A percentile compares a stretch with the other conserved stretches of the same genome.
These are phyloP conservation scores for Moniliophthora roreri DNA, from an alignment of 1,284 basidiomycete genomes.

Conservation along the genomic window DNA sequence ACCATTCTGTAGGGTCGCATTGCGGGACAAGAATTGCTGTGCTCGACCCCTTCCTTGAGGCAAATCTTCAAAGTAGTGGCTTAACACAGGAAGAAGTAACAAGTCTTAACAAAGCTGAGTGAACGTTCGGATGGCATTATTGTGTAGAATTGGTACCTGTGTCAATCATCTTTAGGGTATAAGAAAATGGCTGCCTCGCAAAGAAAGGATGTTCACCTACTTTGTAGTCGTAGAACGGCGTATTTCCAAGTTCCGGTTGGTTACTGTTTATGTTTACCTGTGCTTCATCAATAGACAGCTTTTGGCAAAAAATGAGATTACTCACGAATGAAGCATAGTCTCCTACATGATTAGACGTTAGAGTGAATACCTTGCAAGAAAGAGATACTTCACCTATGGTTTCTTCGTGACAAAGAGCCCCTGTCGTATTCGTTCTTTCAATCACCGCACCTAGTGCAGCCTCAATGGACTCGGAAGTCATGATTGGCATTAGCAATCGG, in stretches of 20 bases:
- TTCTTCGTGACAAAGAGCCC: constrained; percentile 28
- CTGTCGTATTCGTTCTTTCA: constrained; percentile 26
- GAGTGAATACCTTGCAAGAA: no score
- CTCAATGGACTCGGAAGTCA: constrained; percentile 25
- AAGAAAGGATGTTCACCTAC: constrained; percentile 10
- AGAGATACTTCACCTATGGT: constrained; percentile 11
- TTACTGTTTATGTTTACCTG: constrained; percentile 25
- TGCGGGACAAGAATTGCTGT: constrained; percentile 19
- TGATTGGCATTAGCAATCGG: constrained; percentile 26
- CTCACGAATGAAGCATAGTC: constrained; percentile 28
- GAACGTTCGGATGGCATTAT: constrained; percentile 10
- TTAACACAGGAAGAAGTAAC: constrained; percentile 31
- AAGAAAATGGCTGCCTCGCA: not conserved
- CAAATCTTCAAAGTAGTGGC: constrained; percentile 26
- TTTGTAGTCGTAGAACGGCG: constrained; percentile 29
- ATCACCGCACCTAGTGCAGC: constrained; percentile 25
- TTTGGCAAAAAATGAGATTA: not conserved
- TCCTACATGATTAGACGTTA: constrained; percentile 15
- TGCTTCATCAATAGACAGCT: not conserved
- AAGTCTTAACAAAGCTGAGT: constrained; percentile 19
- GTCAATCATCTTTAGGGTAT: constrained; percentile 27
- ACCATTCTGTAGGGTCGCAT: constrained; percentile 25
- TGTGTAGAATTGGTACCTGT: constrained; percentile 24
- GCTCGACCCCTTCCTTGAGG: constrained; percentile 23
- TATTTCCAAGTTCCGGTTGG: constrained; percentile 23